These are phyloP conservation scores for Combretum micranthum DNA, from an alignment of 345 rosid genomes.

Conservation along the genomic window DNA sequence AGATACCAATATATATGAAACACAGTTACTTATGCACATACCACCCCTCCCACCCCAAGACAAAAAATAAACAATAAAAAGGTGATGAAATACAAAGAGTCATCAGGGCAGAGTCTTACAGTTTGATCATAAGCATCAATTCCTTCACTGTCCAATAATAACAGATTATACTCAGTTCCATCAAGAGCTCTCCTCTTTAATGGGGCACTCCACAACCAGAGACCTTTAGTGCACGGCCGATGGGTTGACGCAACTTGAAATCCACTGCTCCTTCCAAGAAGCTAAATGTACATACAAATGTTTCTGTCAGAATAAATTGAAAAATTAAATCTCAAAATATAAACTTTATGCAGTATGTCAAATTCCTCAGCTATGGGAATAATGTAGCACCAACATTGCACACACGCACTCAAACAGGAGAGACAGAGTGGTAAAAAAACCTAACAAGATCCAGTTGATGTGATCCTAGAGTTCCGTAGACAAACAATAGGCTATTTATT, in stretches of 20 bases:
- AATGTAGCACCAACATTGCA: too few species aligned
- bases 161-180: slow-evolving; percentile 84
- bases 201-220: slow-evolving; percentile 99
- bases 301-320: background rate
- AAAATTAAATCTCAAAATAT: background rate
- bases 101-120: slow-evolving; percentile 30
- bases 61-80: background rate
- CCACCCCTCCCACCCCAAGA: too few species aligned
- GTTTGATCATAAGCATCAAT: slow-evolving; percentile 98
- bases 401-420: too few species aligned
- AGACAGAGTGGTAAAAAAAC: too few species aligned
- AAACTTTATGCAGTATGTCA: background rate
- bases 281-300: slow-evolving; percentile 27
- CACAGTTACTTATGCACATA: too few species aligned
- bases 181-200: slow-evolving; percentile 85
- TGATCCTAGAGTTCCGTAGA: too few species aligned
- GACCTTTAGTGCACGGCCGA: slow-evolving; percentile 95
- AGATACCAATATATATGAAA: background rate
- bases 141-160: slow-evolving; percentile 93
- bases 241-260: slow-evolving; percentile 98
- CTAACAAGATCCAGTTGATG: too few species aligned
- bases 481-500: too few species aligned
- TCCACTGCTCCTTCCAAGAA: slow-evolving; percentile 96
- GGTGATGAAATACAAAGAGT: background rate
- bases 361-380: too few species aligned